Base-by-base conservation (phyloP, 2,329 filamentous ascomycete species). In the Falciphora oryzae region DNA sequence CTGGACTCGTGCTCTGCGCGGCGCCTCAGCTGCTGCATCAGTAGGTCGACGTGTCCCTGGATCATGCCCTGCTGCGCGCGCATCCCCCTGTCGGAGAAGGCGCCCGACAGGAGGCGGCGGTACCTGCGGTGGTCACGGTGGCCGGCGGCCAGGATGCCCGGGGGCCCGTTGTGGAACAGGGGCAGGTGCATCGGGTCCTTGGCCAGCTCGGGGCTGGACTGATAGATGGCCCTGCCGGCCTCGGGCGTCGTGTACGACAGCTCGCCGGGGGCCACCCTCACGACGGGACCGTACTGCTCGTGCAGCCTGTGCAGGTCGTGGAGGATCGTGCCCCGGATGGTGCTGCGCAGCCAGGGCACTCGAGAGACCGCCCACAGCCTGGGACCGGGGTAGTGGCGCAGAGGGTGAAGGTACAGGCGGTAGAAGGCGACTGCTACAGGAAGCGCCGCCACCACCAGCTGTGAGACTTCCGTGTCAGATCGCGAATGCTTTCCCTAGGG, bases 211-310 rank as follows among this genome's bases (percentile, higher is more conserved):
- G 56, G 56, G 14, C 25, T 58, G 56, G 25, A 28, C 56, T 58
- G 56, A 28, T 58, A 58, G 56, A 58, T 58, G 13, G 27, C 64
- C 50, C 62, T 63, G 61, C 65, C 63, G 31, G 65, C 65, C 4
- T 86, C 22, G 81, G 78, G 68, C 1, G 58, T 58, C 1, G 65
- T 73, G 64, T 76, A 78, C 4, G 74, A 73, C 11, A 80, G 71
- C 25, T 72, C 68, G 35, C 73, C 73, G 0, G 78, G 77, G 0
- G 69, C 71, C 13, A 75, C 70, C 2, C 78, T 74, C 22, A 80
- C 70, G 3, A 79, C 71, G 57, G 68, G 64, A 18, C 65, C 65
- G 59, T 66, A 66, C 28, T 59, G 35, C 14, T 65, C 57, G 56
- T 66, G 65, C 22, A 66, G 63, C 16, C 62, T 61, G 22, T 61